Base-by-base conservation (phyloP, 1,284 basidiomycete genomes). In the Apiotrichum porosum region DNA sequence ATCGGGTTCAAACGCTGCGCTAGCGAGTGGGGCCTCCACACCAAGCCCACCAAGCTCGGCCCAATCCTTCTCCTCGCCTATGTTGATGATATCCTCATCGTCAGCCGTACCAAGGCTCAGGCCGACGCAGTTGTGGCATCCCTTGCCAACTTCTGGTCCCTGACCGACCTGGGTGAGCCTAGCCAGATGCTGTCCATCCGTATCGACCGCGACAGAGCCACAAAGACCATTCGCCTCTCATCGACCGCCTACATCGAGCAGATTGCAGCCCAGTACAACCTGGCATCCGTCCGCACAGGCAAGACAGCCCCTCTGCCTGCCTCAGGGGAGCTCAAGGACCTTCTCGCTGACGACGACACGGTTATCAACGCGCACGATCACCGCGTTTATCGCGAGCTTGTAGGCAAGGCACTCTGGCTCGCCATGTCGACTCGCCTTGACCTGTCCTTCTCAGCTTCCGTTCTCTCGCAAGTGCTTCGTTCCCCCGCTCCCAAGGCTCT, bases 211-310 rank as follows among this genome's bases (percentile, higher is more conserved):
- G 57, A 77, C 47, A 57, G 56, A 0, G n/a, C 37, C 0, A 34
- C 26, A 3, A 46, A 53, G 1, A 64, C 62, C 2, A 61, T 77
- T 28, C 47, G 41, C 12, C 59, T 78, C 8, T 76, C 68, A 0
- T 76, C 77, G 57, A 61, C 51, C 0, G 64, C 69, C 0, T 74
- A 77, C 41, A 76, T 78, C 37, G 65, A 76, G 39, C 50, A 58
- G 2, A 54, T 77, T 23, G 48, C 75, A 14, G 17, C 49, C 0
- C 60, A 61, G 8, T 78, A 76, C 42, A 4, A 24, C n/a, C 4
- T 35, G 21, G 3, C 15, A 37, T 28, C 19, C 50, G 26, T 17
- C n/a, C 2, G 3, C 34, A 33, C 15, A 34, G 44, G 51, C 34
- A 51, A 60, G 33, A 41, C 39, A 26, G 40, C 51, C 2, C 49